Conservation (phyloP, 805 yeast genomes). For the Spathaspora arborariae region DNA sequence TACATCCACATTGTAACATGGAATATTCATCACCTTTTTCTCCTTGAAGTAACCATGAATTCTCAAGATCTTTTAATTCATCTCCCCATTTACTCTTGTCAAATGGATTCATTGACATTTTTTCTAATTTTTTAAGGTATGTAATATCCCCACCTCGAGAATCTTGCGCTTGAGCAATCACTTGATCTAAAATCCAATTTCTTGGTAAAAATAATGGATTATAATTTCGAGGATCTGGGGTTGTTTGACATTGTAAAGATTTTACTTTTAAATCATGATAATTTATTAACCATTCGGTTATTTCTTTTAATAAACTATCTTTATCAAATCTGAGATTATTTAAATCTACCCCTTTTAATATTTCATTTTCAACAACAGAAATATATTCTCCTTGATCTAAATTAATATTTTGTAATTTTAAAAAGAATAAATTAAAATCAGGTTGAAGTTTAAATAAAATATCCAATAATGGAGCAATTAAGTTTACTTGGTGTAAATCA, state of each 20-base stretch:
- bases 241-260: conserved; percentile 21
- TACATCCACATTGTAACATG: conserved; percentile 77
- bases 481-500: conserved; percentile 36
- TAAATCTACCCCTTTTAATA: conserved; percentile 21
- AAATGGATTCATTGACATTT: conserved; percentile 76
- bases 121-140: conserved; percentile 55
- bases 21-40: conserved; percentile 49
- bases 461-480: conserved; percentile 59
- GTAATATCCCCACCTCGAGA: conserved; percentile 45
- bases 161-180: conserved; percentile 55
- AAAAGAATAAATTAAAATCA: conserved; percentile 80
- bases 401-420: conserved; percentile 50
- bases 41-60: conserved; percentile 48
- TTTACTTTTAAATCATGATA: conserved; percentile 45
- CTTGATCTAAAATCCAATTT: conserved; percentile 84
- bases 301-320: conserved; percentile 37
- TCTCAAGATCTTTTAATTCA: conserved; percentile 55
- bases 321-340: conserved; percentile 17
- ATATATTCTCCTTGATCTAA: conserved; percentile 18
- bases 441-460: conserved; percentile 58
- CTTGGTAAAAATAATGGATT: conserved; percentile 85
- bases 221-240: conserved; percentile 21
- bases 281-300: conserved; percentile 49
- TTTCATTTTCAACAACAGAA: conserved; percentile 15
- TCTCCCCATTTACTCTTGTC: conserved; percentile 65